phyloP scores from a whole-genome alignment of 1,284 basidiomycete genomes.

The Neotropicomus parvogracilis region DNA sequence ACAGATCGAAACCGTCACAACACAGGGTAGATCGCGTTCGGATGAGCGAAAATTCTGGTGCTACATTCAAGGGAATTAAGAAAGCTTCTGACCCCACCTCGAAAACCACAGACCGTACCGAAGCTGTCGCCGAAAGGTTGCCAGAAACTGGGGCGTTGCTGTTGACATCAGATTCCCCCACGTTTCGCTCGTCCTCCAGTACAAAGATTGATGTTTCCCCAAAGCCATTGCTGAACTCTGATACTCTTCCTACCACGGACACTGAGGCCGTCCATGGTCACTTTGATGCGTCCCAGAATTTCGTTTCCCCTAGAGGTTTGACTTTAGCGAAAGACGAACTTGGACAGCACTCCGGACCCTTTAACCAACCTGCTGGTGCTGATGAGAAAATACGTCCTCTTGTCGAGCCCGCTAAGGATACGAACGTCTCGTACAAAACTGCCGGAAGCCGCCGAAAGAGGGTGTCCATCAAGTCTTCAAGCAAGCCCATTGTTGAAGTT shows the following conservation, averaged over 20 bases:
- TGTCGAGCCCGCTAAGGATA: conserved; percentile 4
- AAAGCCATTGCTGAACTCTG: conserved; percentile 1
- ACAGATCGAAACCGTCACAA: neutral
- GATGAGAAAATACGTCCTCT: neutral
- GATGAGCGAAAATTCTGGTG: neutral
- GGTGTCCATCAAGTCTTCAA: conserved; percentile 12
- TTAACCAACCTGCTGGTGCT: neutral
- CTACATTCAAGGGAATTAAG: neutral
- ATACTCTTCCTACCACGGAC: neutral
- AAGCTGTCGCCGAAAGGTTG: neutral
- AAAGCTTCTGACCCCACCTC: neutral
- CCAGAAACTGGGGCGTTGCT: neutral
- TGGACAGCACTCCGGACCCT: neutral
- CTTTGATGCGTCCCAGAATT: neutral
- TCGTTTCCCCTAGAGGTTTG: neutral
- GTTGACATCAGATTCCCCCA: conserved; percentile 8
- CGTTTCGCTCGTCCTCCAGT: conserved; percentile 14
- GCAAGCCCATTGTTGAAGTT: conserved; percentile 9
- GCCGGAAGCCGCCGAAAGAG: conserved; percentile 32
- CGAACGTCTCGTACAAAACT: conserved; percentile 10
- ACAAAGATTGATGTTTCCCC: conserved; percentile 17
- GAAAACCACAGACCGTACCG: neutral
- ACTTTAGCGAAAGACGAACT: neutral
- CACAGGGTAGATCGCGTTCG: neutral
- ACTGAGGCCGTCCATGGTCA: neutral